Evolutionary conservation across 495 filamentous ascomycete species (phyloP), one percentile per base, ranked within the genome.

Genomic region (Rusavskia elegans): DNA sequence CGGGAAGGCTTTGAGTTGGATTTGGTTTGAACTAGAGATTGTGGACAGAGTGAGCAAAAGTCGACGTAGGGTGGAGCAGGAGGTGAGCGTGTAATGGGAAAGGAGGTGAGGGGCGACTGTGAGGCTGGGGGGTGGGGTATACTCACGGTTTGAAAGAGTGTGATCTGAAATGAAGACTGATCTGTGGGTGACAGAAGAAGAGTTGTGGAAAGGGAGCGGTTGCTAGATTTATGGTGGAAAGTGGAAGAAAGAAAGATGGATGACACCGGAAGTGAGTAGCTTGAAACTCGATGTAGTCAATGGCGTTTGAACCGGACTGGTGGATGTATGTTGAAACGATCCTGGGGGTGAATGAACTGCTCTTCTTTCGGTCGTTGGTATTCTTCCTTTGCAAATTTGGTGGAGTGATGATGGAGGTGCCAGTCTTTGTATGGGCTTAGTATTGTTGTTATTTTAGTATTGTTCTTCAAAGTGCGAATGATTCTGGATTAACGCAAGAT

Each of bases 381-480:
- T 41, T 23, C 11, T 40, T 35, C 8, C 13, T 14, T 14, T 35
- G 32, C 13, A 14, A 10, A 11, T 10, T 10, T 8, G 10, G 32
- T 8, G 6, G 32, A 35, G 8, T 14, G 13, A 35, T 35, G 32
- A 35, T 14, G 32, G 13, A 35, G 9, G 32, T 35, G 32, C 13
- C 32, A 11, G 17, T 20, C 48, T 55, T 51, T 51, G 53, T 51
- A 29, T 8, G 21, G 11, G 32, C 54, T 56, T 56, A 49, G 25
- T 56, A 56, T 56, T 56, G 54, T 56, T 25, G 20, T 49, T 49
- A 10, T 1, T 29, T 55, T 55, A 30, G 44, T 55, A 55, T 55
- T 55, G 53, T 55, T 46, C 53, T 48, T 25, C 17, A 14, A 42
- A 25, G 32, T 35, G 42, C 21, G 2, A 27, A 49, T 44, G 41